A percentile compares a stretch with the other conserved stretches of the same genome.
Conservation (phyloP, 108 stramenopile genomes). For the Fistulifera solaris region DNA sequence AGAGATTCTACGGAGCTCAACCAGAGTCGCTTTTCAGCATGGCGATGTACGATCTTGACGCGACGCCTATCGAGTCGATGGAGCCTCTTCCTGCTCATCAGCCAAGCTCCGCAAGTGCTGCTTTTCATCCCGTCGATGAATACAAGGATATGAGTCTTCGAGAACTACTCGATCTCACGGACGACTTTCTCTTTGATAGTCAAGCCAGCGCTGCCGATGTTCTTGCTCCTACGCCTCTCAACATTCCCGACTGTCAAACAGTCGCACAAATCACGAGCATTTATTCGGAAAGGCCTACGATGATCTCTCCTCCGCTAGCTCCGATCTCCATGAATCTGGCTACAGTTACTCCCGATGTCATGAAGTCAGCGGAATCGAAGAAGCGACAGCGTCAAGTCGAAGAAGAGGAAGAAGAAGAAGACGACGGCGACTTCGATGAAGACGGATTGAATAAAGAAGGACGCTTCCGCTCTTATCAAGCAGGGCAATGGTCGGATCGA, state of each 20-base stretch:
- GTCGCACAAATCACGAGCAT: neutral
- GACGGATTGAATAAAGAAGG: too few relatives aligned
- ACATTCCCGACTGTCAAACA: neutral
- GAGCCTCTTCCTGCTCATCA: neutral
- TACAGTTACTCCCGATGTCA: neutral
- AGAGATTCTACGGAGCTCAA: neutral
- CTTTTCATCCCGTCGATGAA: conserved; percentile 6
- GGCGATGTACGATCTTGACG: conserved; percentile 8
- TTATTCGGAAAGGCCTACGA: too few relatives aligned
- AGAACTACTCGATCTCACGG: conserved; percentile 12
- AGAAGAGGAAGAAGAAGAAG: neutral
- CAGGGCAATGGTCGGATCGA: conserved; percentile 7
- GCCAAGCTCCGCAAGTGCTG: neutral
- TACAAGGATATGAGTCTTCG: conserved; percentile 9
- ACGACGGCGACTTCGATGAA: neutral
- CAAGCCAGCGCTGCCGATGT: neutral
- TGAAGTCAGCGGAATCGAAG: neutral
- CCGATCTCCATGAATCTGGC: neutral
- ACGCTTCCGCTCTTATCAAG: conserved; percentile 14
- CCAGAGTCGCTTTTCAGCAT: conserved; percentile 6
- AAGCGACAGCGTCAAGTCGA: neutral
- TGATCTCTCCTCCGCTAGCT: neutral
- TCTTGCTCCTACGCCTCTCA: neutral
- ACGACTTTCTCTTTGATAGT: conserved; percentile 10
- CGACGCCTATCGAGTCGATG: neutral